Conservation (phyloP, 208 protist genomes). For the Paratrypanosoma confusum region DNA sequence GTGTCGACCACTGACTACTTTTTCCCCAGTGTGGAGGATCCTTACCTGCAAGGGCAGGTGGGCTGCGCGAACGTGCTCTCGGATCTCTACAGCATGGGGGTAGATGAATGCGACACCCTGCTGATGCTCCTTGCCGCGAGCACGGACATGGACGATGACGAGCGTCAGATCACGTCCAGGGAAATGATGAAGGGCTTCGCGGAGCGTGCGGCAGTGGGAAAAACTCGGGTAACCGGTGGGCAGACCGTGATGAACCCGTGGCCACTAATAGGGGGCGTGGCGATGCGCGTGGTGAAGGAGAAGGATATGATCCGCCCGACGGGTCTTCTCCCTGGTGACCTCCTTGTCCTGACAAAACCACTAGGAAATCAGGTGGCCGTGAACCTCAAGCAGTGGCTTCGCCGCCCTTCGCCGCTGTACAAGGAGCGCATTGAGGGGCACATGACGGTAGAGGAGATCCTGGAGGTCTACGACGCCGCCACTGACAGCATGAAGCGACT, state of each 20-base stretch:
- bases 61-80: constrained; percentile 95
- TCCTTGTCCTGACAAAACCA: constrained; percentile 95
- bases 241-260: constrained; percentile 95
- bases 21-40: constrained; percentile 94
- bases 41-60: constrained; percentile 91
- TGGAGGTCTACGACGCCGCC: constrained; percentile 62
- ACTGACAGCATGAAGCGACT: constrained; percentile 82
- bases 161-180: constrained; percentile 68
- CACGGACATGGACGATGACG: constrained; percentile 83
- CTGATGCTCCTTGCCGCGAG: constrained; percentile 92
- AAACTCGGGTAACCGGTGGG: constrained; percentile 87
- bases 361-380: constrained; percentile 90
- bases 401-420: constrained; percentile 51
- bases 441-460: constrained; percentile 55
- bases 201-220: constrained; percentile 61
- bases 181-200: constrained; percentile 92
- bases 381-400: constrained; percentile 91
- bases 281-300: constrained; percentile 69
- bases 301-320: constrained; percentile 84
- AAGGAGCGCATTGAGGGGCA: constrained; percentile 43
- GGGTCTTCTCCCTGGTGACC: constrained; percentile 68
- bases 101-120: constrained; percentile 89
- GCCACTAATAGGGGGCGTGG: constrained; percentile 92
- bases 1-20: constrained; percentile 96
- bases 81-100: constrained; percentile 95